A percentile compares a stretch with the other conserved stretches of the same genome.
These are phyloP conservation scores for Aphanomyces cochlioides DNA, from an alignment of 352 stramenopile genomes.

Conservation along the genomic window DNA sequence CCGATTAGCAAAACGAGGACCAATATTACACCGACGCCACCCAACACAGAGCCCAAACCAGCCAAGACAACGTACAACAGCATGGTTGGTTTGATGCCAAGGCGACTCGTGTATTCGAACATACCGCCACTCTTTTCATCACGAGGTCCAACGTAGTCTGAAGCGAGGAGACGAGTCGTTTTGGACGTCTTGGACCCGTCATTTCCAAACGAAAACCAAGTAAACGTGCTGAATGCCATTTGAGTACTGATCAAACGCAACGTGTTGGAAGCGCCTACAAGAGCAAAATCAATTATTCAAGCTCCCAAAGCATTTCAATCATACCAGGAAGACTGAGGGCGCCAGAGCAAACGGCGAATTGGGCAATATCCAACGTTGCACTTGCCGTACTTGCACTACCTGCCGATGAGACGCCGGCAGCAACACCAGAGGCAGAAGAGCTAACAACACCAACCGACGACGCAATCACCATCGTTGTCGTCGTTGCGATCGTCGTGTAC, in stretches of 20 bases:
- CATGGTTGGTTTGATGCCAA: conserved; percentile 76
- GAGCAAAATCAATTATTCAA: too few relatives aligned
- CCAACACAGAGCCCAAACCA: conserved; percentile 72
- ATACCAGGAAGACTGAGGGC: conserved; percentile 56
- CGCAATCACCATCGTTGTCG: conserved; percentile 37
- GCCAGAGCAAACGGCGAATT: conserved; percentile 75
- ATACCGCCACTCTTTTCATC: conserved; percentile 39
- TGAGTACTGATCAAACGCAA: conserved; percentile 66
- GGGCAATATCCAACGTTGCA: conserved; percentile 72
- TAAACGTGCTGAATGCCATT: conserved; percentile 71
- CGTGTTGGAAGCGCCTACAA: conserved; percentile 53
- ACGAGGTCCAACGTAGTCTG: conserved; percentile 24
- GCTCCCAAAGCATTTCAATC: not conserved
- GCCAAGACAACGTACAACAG: conserved; percentile 76
- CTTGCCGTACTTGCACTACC: conserved; percentile 61
- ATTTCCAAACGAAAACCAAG: conserved; percentile 72
- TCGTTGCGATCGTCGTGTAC: conserved; percentile 23
- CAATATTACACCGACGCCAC: conserved; percentile 57
- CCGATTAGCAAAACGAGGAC: conserved; percentile 62
- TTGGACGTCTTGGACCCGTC: conserved; percentile 29
- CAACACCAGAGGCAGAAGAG: conserved; percentile 40
- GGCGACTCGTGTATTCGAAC: conserved; percentile 61
- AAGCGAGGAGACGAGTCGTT: conserved; percentile 1
- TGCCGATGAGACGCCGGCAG: conserved; percentile 41
- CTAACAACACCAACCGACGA: conserved; percentile 45